Conservation (phyloP, 2,329 filamentous ascomycete species). For the Neonectria punicea region DNA sequence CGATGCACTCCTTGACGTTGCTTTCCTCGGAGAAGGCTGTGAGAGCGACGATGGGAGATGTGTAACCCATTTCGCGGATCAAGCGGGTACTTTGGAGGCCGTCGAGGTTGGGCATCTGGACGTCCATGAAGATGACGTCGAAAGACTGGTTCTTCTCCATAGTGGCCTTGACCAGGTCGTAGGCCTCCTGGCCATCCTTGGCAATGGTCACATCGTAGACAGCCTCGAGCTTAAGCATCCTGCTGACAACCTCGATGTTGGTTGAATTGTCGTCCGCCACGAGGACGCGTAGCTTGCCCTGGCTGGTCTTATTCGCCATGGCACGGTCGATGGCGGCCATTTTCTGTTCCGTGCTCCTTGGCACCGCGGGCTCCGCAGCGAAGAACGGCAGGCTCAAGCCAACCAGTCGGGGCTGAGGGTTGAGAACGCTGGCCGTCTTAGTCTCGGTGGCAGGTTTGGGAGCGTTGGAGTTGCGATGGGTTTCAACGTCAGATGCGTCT, state of each 20-base stretch:
- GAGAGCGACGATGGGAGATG: slow-evolving; percentile 87
- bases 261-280: slow-evolving; percentile 79
- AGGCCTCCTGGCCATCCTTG: slow-evolving; percentile 86
- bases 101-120: slow-evolving; percentile 94
- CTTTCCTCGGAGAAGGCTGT: slow-evolving; percentile 92
- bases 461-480: slow-evolving; percentile 44
- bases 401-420: slow-evolving; percentile 80
- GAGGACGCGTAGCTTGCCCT: slow-evolving; percentile 78
- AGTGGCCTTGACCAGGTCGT: slow-evolving; percentile 83
- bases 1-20: slow-evolving; percentile 87
- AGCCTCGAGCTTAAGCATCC: slow-evolving; percentile 78
- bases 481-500: slow-evolving; percentile 53
- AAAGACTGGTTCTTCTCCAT: slow-evolving; percentile 80
- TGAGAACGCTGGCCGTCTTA: slow-evolving; percentile 57
- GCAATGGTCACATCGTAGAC: slow-evolving; percentile 91
- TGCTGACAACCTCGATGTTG: slow-evolving; percentile 68
- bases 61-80: slow-evolving; percentile 88
- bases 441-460: slow-evolving; percentile 42
- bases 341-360: slow-evolving; percentile 64
- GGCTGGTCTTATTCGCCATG: slow-evolving; percentile 67
- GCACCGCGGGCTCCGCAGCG: slow-evolving; percentile 53
- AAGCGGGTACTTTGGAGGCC: slow-evolving; percentile 86
- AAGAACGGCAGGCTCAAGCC: slow-evolving; percentile 89
- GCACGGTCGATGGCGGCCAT: slow-evolving; percentile 73
- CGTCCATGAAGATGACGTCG: slow-evolving; percentile 95